Base-by-base conservation (phyloP, 805 yeast genomes). In the Ogataea nakhonphanomensis region DNA sequence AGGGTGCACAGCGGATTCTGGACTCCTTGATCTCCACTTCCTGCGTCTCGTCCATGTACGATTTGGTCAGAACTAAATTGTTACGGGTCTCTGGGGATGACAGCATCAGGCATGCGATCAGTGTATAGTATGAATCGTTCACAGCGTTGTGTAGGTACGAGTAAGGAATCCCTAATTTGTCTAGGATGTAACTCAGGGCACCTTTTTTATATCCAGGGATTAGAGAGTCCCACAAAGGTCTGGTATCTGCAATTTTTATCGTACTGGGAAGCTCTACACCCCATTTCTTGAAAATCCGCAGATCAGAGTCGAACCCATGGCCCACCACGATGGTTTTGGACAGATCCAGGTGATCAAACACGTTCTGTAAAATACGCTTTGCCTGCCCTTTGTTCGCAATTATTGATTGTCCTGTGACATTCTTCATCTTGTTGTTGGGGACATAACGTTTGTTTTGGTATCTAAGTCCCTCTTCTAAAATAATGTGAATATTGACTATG, bases 91-190 rank as follows among this genome's bases (percentile, higher is more conserved):
- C 61, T 1, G 58, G 50, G 4, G 60, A 55, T 7, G 54, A 24
- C 24, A 59, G 43, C 57, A 51, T 53, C 13, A 59, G 35, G 32
- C 61, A 50, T 5, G 46, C 53, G 7, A 59, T 31, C 21, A 61
- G 39, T 3, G 63, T 59, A 32, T 53, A 60, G 38, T 61, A 60
- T 2, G 64, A 53, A 33, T 61, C 65, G 33, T 61, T 61, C 24
- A 46, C 64, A 8, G 59, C 65, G 39, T 61, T 61, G 35, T 61
- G 65, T 15, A 59, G 41, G 29, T 45, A 61, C 2, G 60, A 49
- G 45, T 52, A 37, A 1, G 65, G 65, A 10, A 61, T 48, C 14
- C 50, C 45, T 9, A 60, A 42, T 31, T 52, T 57, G 15, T 59
- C 56, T 23, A 61, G 41, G 17, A 59, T 41, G 35, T 43, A 60